Evolutionary conservation across 768 basidiomycete genomes (phyloP).

Genomic region (Podaxis sp.): DNA sequence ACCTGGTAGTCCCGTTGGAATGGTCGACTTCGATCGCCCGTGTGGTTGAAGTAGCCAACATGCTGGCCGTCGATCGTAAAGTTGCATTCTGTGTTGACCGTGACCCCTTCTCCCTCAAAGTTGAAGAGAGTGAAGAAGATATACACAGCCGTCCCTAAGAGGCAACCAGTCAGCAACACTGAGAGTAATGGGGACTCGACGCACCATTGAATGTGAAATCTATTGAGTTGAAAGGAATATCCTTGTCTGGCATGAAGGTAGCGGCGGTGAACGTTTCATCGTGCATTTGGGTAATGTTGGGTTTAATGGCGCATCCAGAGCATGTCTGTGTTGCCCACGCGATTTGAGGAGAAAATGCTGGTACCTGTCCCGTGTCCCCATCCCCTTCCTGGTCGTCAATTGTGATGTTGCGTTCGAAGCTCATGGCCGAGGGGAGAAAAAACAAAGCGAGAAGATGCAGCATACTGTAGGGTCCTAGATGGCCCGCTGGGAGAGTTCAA

Average conservation of each 20-base stretch:
- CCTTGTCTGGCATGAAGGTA: slow-evolving; percentile 28
- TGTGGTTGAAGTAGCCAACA: slow-evolving; percentile 21
- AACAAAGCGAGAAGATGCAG: neutral
- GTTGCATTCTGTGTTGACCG: slow-evolving; percentile 23
- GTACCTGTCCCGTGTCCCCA: slow-evolving; percentile 24
- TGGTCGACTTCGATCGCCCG: slow-evolving; percentile 15
- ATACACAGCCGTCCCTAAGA: slow-evolving; percentile 33
- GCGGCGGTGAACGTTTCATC: slow-evolving; percentile 31
- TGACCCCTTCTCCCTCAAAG: slow-evolving; percentile 21
- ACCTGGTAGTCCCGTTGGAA: slow-evolving; percentile 20
- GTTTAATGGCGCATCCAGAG: slow-evolving; percentile 25
- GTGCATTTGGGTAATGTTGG: slow-evolving; percentile 23
- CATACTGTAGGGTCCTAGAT: neutral
- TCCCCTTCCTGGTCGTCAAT: slow-evolving; percentile 39
- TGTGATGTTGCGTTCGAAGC: slow-evolving; percentile 25
- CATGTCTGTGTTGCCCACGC: slow-evolving; percentile 28
- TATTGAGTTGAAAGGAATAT: slow-evolving; percentile 22
- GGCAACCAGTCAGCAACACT: neutral
- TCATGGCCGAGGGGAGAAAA: neutral
- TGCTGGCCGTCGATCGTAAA: slow-evolving; percentile 23
- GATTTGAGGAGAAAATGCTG: slow-evolving; percentile 25
- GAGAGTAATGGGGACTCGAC: neutral
- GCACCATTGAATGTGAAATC: slow-evolving; percentile 30
- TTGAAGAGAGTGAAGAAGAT: slow-evolving; percentile 41
- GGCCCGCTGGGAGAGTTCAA: no score